Conservation (phyloP, 2,329 filamentous ascomycete genomes). For the Diaporthe capsici region DNA sequence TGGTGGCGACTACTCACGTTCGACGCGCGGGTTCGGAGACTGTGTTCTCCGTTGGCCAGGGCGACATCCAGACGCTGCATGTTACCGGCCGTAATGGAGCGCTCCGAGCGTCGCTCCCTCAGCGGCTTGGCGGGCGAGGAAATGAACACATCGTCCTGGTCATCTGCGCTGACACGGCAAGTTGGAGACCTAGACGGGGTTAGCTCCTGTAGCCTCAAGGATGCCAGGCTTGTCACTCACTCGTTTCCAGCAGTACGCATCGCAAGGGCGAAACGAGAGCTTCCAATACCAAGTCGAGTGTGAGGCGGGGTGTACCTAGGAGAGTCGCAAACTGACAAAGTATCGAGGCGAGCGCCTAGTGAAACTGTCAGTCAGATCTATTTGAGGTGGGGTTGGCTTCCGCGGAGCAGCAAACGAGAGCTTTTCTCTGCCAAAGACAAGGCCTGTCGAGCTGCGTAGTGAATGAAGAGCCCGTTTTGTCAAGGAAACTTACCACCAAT, state of each 20-base stretch:
- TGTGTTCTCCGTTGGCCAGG: constrained; percentile 27
- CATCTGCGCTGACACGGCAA: not conserved
- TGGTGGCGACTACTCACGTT: constrained; percentile 42
- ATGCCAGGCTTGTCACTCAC: not conserved
- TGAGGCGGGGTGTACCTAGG: constrained; percentile 39
- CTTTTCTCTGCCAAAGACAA: not conserved
- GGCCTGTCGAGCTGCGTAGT: not conserved
- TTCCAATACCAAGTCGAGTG: constrained; percentile 25
- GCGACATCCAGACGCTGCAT: constrained; percentile 34
- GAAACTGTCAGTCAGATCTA: not conserved
- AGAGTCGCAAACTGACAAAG: constrained; percentile 13
- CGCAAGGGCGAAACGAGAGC: constrained; percentile 6
- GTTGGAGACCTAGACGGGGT: constrained; percentile 10
- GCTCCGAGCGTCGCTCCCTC: constrained; percentile 32
- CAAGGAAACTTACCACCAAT: constrained; percentile 23
- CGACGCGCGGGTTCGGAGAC: constrained; percentile 38
- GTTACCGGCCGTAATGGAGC: constrained; percentile 16
- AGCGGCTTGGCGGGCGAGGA: constrained; percentile 26
- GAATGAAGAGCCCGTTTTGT: not conserved
- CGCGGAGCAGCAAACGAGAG: not conserved
- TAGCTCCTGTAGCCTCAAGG: not conserved
- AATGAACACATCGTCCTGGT: constrained; percentile 35
- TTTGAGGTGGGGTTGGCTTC: not conserved
- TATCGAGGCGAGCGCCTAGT: constrained; percentile 36
- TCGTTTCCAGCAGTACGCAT: constrained; percentile 27